phyloP scores from a whole-genome alignment of 192 early-diverging fungal species.

The Backusella sp. region DNA sequence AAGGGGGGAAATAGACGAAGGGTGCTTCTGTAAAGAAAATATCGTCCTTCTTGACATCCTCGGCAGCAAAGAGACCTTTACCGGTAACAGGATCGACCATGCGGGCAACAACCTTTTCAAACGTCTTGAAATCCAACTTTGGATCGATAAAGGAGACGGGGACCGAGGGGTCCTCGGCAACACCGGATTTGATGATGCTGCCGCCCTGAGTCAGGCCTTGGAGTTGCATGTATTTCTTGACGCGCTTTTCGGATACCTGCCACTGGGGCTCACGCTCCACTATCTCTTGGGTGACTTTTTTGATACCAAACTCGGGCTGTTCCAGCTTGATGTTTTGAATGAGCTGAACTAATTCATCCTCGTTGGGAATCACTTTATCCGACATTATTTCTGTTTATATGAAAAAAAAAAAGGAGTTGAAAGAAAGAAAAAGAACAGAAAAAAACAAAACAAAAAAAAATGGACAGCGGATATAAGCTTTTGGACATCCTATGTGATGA shows the following conservation, averaged over 20 bases:
- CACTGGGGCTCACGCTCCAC: constrained; percentile 45
- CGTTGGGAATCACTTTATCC: constrained; percentile 27
- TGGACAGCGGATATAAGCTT: background rate
- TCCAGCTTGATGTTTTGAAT: constrained; percentile 47
- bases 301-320: constrained; percentile 53
- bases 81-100: constrained; percentile 40
- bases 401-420: background rate
- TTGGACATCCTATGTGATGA: background rate
- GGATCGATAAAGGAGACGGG: constrained; percentile 51
- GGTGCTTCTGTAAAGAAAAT: constrained; percentile 56
- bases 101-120: constrained; percentile 31
- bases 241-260: constrained; percentile 61
- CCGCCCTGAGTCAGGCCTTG: constrained; percentile 38
- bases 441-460: background rate
- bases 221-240: constrained; percentile 57
- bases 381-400: background rate
- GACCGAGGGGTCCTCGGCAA: constrained; percentile 47
- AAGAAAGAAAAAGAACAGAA: background rate
- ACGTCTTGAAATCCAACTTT: constrained; percentile 37
- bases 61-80: constrained; percentile 54
- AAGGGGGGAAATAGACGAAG: constrained; percentile 56
- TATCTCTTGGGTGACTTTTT: constrained; percentile 44
- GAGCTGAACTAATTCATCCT: constrained; percentile 33
- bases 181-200: constrained; percentile 38
- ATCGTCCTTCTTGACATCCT: constrained; percentile 48